Conservation (phyloP, 805 yeast genomes). For the Saturnispora dispora region DNA sequence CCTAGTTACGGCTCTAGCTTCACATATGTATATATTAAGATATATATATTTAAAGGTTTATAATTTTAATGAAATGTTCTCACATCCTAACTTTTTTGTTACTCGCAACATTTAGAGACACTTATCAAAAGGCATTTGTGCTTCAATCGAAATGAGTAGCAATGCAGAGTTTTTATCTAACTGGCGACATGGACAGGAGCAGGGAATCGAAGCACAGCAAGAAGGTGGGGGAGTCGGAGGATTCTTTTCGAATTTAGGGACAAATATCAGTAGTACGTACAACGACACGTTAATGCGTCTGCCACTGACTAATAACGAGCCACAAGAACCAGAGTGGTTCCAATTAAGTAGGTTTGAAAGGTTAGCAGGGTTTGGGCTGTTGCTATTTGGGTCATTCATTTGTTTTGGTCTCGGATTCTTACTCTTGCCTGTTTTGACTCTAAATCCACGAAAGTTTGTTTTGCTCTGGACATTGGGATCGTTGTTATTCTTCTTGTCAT, state of each 20-base stretch:
- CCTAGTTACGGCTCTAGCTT: not conserved
- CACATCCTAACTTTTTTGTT: not conserved
- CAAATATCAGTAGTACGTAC: constrained; percentile 12
- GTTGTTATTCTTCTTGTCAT: constrained; percentile 73
- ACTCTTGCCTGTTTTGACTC: constrained; percentile 79
- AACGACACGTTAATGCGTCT: constrained; percentile 38
- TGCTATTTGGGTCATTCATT: constrained; percentile 65
- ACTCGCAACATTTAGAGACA: not conserved
- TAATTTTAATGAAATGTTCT: not conserved
- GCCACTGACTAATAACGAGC: constrained; percentile 53
- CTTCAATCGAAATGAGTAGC: constrained; percentile 10
- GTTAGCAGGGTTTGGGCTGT: constrained; percentile 64
- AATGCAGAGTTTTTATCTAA: constrained; percentile 22
- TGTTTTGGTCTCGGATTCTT: constrained; percentile 79
- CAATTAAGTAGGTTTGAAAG: constrained; percentile 70
- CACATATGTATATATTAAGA: not conserved
- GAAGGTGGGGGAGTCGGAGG: constrained; percentile 2
- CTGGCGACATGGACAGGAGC: constrained; percentile 17
- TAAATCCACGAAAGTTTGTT: constrained; percentile 88
- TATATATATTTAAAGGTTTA: not conserved
- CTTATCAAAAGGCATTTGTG: not conserved
- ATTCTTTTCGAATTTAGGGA: constrained; percentile 12
- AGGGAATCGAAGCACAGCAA: constrained; percentile 2
- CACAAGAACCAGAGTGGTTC: constrained; percentile 72
- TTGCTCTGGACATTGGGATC: constrained; percentile 88